These are phyloP conservation scores for Wallacemonas sp. DNA, from an alignment of 208 protist genomes.

Conservation along the genomic window DNA sequence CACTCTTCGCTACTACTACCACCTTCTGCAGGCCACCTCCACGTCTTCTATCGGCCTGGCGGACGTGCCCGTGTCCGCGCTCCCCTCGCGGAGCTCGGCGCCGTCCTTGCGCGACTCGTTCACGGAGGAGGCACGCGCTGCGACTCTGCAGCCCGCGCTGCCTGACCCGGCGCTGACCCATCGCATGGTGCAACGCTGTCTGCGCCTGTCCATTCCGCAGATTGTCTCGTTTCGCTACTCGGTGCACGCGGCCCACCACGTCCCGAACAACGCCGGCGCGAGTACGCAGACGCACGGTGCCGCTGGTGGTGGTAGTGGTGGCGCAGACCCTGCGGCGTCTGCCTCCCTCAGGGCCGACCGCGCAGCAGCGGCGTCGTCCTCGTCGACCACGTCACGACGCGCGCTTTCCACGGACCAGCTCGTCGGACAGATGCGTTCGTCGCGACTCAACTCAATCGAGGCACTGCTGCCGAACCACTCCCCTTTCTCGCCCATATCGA, in stretches of 20 bases:
- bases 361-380: not conserved
- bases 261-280: not conserved
- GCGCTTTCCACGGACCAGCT: slow-evolving; percentile 8
- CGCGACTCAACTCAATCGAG: slow-evolving; percentile 24
- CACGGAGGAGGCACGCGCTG: not conserved
- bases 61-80: not conserved
- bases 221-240: slow-evolving; percentile 29
- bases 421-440: slow-evolving; percentile 15
- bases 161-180: slow-evolving; percentile 5
- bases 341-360: no score
- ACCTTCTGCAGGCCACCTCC: slow-evolving; percentile 8
- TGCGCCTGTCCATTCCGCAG: slow-evolving; percentile 16
- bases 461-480: slow-evolving; percentile 17
- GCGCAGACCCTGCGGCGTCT: not conserved
- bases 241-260: not conserved
- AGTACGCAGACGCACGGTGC: no score
- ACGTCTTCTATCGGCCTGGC: not conserved
- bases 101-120: not conserved
- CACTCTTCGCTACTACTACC: slow-evolving; percentile 14
- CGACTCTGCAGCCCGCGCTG: not conserved
- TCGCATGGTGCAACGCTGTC: slow-evolving; percentile 12
- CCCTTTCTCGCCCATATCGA: not conserved
- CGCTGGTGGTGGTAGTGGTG: not conserved
- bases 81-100: no score
- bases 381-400: not conserved